Evolutionary conservation across 768 basidiomycete species (phyloP).

Genomic region (Rhodocollybia butyracea): DNA sequence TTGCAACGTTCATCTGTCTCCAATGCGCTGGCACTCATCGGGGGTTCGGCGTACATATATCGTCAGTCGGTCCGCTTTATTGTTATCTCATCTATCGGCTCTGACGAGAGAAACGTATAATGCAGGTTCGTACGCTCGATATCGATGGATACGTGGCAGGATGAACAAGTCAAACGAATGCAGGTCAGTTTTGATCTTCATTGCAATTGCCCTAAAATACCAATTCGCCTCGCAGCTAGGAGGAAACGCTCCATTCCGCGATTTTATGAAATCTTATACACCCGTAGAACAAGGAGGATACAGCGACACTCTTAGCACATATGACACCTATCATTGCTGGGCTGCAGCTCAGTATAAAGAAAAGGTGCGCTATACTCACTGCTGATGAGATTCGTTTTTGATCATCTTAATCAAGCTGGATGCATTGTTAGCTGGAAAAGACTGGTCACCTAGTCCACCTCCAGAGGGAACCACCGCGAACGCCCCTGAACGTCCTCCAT

Average conservation of each 20-base stretch:
- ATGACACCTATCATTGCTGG: slow-evolving; percentile 90
- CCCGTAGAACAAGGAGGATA: slow-evolving; percentile 70
- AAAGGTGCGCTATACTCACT: slow-evolving; percentile 52
- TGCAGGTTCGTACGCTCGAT: slow-evolving; percentile 85
- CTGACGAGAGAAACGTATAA: slow-evolving; percentile 16
- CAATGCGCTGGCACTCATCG: slow-evolving; percentile 84
- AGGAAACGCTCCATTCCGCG: slow-evolving; percentile 80
- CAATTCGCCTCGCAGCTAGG: slow-evolving; percentile 54
- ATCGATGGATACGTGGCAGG: slow-evolving; percentile 96
- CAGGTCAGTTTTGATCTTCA: slow-evolving; percentile 49
- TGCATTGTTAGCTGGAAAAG: slow-evolving; percentile 65
- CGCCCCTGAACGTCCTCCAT: slow-evolving; percentile 58
- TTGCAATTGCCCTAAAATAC: not conserved
- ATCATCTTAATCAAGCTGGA: slow-evolving; percentile 59
- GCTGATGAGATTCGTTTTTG: not conserved
- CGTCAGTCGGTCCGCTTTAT: slow-evolving; percentile 34
- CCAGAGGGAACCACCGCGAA: slow-evolving; percentile 42
- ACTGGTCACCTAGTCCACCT: slow-evolving; percentile 77
- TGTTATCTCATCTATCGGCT: slow-evolving; percentile 18
- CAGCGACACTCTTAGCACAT: slow-evolving; percentile 53
- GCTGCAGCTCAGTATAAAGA: slow-evolving; percentile 92
- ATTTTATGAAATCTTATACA: slow-evolving; percentile 71
- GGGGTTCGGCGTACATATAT: slow-evolving; percentile 93
- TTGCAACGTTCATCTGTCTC: slow-evolving; percentile 88
- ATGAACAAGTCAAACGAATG: slow-evolving; percentile 87